Percentiles rank a stretch among this genome's conserved stretches.
phyloP scores from a whole-genome alignment of 148 eudicot species.

The Rhododendron kiyosumense region DNA sequence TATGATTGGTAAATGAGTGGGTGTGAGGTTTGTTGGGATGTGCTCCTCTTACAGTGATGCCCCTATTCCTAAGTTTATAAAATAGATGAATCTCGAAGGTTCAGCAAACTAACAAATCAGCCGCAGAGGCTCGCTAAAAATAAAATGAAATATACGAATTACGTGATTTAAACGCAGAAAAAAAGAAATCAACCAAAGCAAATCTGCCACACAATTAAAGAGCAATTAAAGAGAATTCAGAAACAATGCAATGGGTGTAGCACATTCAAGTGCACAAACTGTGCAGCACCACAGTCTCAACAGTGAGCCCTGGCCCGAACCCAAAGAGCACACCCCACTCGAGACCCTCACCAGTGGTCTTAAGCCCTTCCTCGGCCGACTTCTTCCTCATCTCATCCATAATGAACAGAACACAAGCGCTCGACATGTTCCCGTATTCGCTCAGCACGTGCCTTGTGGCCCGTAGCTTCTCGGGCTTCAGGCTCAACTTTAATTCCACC shows the following conservation, averaged over 20 bases:
- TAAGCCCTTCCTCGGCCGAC: slow-evolving; percentile 26
- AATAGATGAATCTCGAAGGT: too few relatives aligned
- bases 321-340: slow-evolving; percentile 40
- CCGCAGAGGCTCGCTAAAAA: too few relatives aligned
- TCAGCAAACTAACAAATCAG: too few relatives aligned
- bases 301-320: slow-evolving; percentile 38
- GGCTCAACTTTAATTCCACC: slow-evolving; percentile 26
- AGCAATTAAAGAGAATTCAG: not conserved
- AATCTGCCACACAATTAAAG: not conserved
- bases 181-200: not conserved
- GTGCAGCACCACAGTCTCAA: slow-evolving; percentile 38
- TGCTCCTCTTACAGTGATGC: too few relatives aligned
- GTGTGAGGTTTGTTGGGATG: too few relatives aligned
- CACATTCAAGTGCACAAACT: slow-evolving; percentile 1
- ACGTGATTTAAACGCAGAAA: too few relatives aligned
- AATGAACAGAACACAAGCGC: slow-evolving; percentile 34
- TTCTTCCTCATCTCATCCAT: slow-evolving; percentile 38
- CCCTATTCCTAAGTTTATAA: too few relatives aligned
- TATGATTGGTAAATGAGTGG: too few relatives aligned
- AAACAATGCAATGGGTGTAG: not conserved
- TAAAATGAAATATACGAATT: too few relatives aligned
- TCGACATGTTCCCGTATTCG: slow-evolving; percentile 39
- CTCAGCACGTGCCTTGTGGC: slow-evolving; percentile 31
- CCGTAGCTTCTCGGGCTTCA: slow-evolving; percentile 29
- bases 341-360: slow-evolving; percentile 34